A percentile compares a stretch with the other conserved stretches of the same genome.
Conservation (phyloP, 2,329 filamentous ascomycete genomes). For the Helminthosporium solani region DNA sequence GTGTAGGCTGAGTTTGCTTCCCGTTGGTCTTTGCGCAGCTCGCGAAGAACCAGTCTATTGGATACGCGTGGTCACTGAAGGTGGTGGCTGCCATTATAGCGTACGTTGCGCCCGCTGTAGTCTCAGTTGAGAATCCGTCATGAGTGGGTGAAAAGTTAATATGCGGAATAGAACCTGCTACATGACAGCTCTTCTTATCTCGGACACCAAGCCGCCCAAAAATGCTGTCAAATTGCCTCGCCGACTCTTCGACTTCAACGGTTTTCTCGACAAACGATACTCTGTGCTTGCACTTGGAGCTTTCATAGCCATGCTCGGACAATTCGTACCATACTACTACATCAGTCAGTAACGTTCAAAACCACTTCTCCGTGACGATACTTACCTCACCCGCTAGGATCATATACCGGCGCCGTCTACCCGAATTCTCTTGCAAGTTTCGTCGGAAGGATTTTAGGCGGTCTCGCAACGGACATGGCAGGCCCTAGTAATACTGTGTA, state of each 20-base stretch:
- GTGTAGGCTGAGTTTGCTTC: slow-evolving; percentile 54
- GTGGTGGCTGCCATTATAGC: slow-evolving; percentile 57
- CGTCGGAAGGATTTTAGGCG: slow-evolving; percentile 54
- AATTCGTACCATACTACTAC: slow-evolving; percentile 35
- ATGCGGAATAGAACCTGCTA: slow-evolving; percentile 42
- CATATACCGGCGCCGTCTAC: slow-evolving; percentile 60
- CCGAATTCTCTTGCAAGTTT: slow-evolving; percentile 53
- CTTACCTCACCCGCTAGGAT: slow-evolving; percentile 52
- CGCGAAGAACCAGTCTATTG: slow-evolving; percentile 49
- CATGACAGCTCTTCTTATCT: slow-evolving; percentile 40
- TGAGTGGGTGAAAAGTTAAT: slow-evolving; percentile 54
- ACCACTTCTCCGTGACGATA: slow-evolving; percentile 22
- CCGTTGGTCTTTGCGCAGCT: slow-evolving; percentile 59
- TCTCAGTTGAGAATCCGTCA: background rate
- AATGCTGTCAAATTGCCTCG: slow-evolving; percentile 18
- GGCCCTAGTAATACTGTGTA: slow-evolving; percentile 58
- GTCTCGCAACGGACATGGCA: slow-evolving; percentile 54
- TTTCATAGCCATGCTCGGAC: slow-evolving; percentile 31
- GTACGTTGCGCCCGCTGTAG: slow-evolving; percentile 15
- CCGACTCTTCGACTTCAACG: slow-evolving; percentile 37
- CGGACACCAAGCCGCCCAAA: slow-evolving; percentile 22
- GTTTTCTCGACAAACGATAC: slow-evolving; percentile 33
- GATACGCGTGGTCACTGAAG: slow-evolving; percentile 63
- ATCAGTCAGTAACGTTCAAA: slow-evolving; percentile 32
- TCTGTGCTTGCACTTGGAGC: slow-evolving; percentile 32